Percentiles rank a stretch among this genome's conserved stretches.
Conservation (phyloP, 1,139 yeast species). For the Hemisphaericaspora xylanilytica region DNA sequence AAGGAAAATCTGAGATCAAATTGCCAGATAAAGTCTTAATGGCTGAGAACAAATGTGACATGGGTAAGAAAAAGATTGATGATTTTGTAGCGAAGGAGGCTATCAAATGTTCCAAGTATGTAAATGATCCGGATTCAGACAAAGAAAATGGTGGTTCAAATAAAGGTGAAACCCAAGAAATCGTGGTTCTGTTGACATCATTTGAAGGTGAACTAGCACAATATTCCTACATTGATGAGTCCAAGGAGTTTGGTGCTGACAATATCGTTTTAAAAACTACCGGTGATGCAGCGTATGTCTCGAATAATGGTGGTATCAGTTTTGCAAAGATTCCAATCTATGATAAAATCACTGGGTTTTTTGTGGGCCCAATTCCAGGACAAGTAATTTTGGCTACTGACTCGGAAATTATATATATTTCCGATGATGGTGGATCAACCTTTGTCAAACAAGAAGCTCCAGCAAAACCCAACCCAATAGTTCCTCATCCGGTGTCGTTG, state of each 20-base stretch:
- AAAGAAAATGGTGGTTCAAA: slow-evolving; percentile 21
- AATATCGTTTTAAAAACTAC: slow-evolving; percentile 66
- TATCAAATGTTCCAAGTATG: slow-evolving; percentile 34
- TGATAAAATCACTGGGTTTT: slow-evolving; percentile 52
- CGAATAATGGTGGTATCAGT: slow-evolving; percentile 74
- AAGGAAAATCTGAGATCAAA: slow-evolving; percentile 20
- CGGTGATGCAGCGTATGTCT: slow-evolving; percentile 52
- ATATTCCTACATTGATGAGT: slow-evolving; percentile 57
- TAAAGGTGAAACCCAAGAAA: slow-evolving; percentile 20
- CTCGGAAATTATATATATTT: slow-evolving; percentile 48
- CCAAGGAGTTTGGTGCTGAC: slow-evolving; percentile 50
- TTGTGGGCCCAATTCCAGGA: slow-evolving; percentile 63
- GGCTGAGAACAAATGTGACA: slow-evolving; percentile 49
- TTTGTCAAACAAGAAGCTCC: slow-evolving; percentile 55
- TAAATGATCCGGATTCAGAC: slow-evolving; percentile 14
- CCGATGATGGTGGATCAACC: slow-evolving; percentile 66
- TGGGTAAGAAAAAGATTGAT: slow-evolving; percentile 26
- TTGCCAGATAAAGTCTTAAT: slow-evolving; percentile 40
- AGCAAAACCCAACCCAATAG: slow-evolving; percentile 34
- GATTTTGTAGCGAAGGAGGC: slow-evolving; percentile 28
- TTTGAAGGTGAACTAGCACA: slow-evolving; percentile 49
- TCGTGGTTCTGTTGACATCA: slow-evolving; percentile 14
- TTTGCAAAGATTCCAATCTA: slow-evolving; percentile 50
- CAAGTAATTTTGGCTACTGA: slow-evolving; percentile 61
- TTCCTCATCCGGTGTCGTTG: slow-evolving; percentile 49